phyloP scores from a whole-genome alignment of 2,329 filamentous ascomycete genomes.

The Xylariaceae sp. region DNA sequence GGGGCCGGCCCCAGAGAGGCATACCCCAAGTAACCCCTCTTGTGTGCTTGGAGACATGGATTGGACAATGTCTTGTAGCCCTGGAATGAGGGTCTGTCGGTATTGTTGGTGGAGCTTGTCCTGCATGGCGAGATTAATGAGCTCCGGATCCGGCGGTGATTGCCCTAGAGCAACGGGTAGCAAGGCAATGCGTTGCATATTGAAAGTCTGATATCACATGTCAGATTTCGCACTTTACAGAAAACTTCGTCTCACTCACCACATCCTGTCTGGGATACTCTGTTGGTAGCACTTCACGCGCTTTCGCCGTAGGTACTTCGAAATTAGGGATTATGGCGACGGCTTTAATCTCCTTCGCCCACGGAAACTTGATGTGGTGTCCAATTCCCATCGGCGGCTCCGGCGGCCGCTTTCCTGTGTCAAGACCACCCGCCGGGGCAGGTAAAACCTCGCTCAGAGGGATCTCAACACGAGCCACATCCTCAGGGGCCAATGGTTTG shows the following conservation, averaged over 20 bases:
- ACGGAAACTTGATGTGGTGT: constrained; percentile 92
- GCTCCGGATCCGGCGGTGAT: constrained; percentile 83
- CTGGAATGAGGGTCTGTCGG: constrained; percentile 85
- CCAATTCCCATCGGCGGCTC: constrained; percentile 89
- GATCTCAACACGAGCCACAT: constrained; percentile 87
- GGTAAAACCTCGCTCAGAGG: constrained; percentile 91
- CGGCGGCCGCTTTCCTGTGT: constrained; percentile 82
- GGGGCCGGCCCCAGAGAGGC: constrained; percentile 88
- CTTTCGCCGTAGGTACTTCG: constrained; percentile 89
- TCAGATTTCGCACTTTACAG: not conserved
- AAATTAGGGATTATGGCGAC: constrained; percentile 96
- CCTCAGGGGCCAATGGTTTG: constrained; percentile 84
- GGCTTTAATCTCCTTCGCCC: constrained; percentile 93
- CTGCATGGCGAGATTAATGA: constrained; percentile 98
- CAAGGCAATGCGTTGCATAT: constrained; percentile 88
- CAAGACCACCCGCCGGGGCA: constrained; percentile 81
- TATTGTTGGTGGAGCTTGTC: constrained; percentile 98
- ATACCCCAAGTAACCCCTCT: constrained; percentile 86
- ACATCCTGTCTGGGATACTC: constrained; percentile 78
- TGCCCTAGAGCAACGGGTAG: constrained; percentile 85
- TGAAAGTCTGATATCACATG: constrained; percentile 60
- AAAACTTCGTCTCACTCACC: constrained; percentile 45
- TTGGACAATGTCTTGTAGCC: constrained; percentile 83
- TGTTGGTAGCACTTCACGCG: constrained; percentile 77
- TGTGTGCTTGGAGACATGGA: constrained; percentile 86